phyloP scores from a whole-genome alignment of 1,139 yeast genomes.

The Lodderomyces orthopsilosis region DNA sequence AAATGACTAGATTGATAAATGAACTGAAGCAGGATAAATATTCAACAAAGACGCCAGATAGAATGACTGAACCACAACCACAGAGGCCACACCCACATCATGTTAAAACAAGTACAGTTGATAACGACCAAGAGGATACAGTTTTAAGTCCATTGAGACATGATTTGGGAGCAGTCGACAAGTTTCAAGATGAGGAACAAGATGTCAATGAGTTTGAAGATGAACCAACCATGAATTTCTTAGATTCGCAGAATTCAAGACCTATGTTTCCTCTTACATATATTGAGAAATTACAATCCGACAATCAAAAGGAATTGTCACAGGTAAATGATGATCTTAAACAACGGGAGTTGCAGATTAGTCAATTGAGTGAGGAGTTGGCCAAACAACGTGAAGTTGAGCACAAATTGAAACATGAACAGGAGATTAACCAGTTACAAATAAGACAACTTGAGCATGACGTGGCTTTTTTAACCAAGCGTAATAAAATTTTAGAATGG shows the following conservation, averaged over 20 bases:
- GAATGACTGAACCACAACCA: conserved; percentile 44
- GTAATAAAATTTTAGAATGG: conserved; percentile 23
- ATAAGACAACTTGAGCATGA: conserved; percentile 31
- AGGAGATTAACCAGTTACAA: conserved; percentile 29
- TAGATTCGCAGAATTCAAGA: conserved; percentile 36
- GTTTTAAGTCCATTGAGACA: conserved; percentile 5
- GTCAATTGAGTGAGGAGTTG: conserved; percentile 18
- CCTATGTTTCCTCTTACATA: conserved; percentile 36
- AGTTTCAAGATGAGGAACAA: conserved; percentile 6
- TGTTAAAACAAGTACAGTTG: not conserved
- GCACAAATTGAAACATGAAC: conserved; percentile 21
- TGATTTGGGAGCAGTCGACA: conserved; percentile 2
- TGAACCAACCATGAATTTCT: conserved; percentile 17
- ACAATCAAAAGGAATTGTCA: not conserved
- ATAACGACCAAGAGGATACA: not conserved
- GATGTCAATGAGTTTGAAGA: conserved; percentile 5
- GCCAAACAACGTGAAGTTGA: conserved; percentile 14
- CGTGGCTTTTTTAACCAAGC: conserved; percentile 28
- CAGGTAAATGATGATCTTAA: not conserved
- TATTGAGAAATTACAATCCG: conserved; percentile 26
- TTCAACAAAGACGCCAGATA: conserved; percentile 34
- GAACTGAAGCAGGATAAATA: conserved; percentile 12
- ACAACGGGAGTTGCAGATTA: not conserved
- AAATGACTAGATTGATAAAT: conserved; percentile 20
- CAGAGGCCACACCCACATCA: conserved; percentile 39